Evolutionary conservation across 805 yeast species (phyloP), one percentile per base, ranked within the genome.

Genomic region (Gaillardinia entomophila): DNA sequence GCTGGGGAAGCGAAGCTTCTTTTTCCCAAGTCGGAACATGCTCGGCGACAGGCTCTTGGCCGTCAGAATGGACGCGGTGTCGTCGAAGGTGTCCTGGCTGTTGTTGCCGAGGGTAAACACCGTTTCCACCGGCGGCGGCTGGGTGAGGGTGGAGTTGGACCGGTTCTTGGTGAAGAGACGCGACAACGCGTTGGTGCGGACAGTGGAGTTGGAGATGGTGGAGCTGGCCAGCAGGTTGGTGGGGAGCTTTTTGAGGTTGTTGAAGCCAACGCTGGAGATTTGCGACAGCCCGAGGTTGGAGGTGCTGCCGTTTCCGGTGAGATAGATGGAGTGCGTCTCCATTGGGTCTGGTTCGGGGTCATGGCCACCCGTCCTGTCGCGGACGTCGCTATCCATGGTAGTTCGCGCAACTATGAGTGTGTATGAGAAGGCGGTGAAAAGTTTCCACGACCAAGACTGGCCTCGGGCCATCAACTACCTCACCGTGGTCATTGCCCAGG

Each of bases 91-190:
- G 23, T 37, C 36, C 26, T 40, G 34, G 12, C 28, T 23, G 17
- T 26, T 14, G 27, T 17, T 12, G 12, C 24, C 12, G 15, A n/a
- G 32, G 24, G 32, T 39, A 10, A 13, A 14, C 6, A 32, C 16
- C 20, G 26, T 27, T 12, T 43, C 35, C 27, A 29, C 26, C 28
- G 35, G 35, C 12, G 31, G 32, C 16, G 23, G 23, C 12, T 30
- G 33, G 11, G 33, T 19, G 10, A 36, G 27, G 18, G 39, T 43
- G 3, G 56, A 32, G 15, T 35, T 35, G 2, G 63, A 55, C 28
- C 51, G 35, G 17, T 55, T 57, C 32, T 48, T 50, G 4, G 63
- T 51, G 39, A 61, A 61, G 17, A 61, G 40, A 26, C 60, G 42
- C 1, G 55, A 33, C 16, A 60, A 41, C 7, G 65, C 47, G 36